Conservation (phyloP, 2,329 filamentous ascomycete species). For the Fusarium sterilihyphosum region DNA sequence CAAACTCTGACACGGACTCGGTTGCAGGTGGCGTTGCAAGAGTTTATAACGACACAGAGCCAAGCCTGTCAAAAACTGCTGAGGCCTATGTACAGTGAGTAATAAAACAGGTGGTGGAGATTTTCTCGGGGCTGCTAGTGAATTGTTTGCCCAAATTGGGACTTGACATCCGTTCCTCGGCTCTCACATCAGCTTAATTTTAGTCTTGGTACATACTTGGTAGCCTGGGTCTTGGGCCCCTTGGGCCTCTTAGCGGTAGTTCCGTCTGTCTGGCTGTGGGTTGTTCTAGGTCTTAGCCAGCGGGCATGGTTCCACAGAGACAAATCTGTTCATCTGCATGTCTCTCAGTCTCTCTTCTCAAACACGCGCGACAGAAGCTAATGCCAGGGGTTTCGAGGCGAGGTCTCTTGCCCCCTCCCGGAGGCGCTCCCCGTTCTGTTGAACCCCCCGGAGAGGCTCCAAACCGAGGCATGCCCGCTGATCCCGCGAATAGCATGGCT, state of each 20-base stretch:
- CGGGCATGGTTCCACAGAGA: not conserved
- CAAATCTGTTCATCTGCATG: not conserved
- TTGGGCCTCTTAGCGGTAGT: not conserved
- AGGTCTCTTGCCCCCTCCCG: not conserved
- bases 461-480: slow-evolving; percentile 8
- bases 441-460: not conserved
- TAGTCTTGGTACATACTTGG: not conserved
- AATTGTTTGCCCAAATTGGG: slow-evolving; percentile 5
- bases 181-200: not conserved
- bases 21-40: slow-evolving; percentile 5
- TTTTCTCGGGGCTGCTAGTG: slow-evolving; percentile 3
- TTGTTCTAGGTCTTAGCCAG: not conserved
- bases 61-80: not conserved
- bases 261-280: not conserved
- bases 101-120: slow-evolving; percentile 1
- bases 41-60: not conserved
- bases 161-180: slow-evolving; percentile 16
- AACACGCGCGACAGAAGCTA: not conserved
- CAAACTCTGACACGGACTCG: not conserved
- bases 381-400: not conserved
- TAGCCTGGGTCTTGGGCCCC: not conserved
- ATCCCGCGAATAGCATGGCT: slow-evolving; percentile 19
- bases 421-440: slow-evolving; percentile 6
- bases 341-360: not conserved
- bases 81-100: not conserved